phyloP scores from a whole-genome alignment of 2,329 filamentous ascomycete genomes.

The Trichoderma endophyticum region DNA sequence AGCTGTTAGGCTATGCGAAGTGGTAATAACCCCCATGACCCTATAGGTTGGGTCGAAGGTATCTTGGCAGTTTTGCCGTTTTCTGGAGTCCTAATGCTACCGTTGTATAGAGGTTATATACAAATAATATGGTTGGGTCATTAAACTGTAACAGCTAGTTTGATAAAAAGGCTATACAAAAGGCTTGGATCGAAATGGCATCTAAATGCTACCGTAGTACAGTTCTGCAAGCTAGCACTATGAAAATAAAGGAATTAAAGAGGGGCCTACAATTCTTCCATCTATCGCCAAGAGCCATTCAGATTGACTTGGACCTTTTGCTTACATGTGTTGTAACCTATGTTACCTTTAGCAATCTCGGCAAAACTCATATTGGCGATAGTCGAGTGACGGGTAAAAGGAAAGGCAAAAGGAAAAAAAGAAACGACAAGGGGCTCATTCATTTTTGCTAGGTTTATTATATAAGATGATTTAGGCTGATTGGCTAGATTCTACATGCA shows the following conservation, averaged over 20 bases:
- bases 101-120: neutral
- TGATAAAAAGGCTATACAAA: neutral
- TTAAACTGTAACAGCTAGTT: neutral
- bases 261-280: neutral
- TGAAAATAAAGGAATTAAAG: neutral
- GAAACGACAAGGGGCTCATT: neutral
- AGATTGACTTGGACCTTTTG: neutral
- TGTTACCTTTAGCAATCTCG: slow-evolving; percentile 4
- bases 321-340: neutral
- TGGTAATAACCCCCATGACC: neutral
- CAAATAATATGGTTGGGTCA: neutral
- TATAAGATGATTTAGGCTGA: slow-evolving; percentile 10
- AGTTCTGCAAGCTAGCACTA: neutral
- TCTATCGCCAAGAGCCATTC: neutral
- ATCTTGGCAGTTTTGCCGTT: neutral
- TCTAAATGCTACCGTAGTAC: neutral
- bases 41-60: neutral
- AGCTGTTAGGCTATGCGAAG: neutral
- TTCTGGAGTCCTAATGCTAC: neutral
- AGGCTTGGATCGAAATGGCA: neutral
- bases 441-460: neutral
- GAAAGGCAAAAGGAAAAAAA: neutral
- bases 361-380: slow-evolving; percentile 5
- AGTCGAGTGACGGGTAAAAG: neutral
- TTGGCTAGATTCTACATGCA: neutral